Percentiles rank a stretch among this genome's conserved stretches.
phyloP scores from a whole-genome alignment of 345 rosid species.

The Physaria fendleri region DNA sequence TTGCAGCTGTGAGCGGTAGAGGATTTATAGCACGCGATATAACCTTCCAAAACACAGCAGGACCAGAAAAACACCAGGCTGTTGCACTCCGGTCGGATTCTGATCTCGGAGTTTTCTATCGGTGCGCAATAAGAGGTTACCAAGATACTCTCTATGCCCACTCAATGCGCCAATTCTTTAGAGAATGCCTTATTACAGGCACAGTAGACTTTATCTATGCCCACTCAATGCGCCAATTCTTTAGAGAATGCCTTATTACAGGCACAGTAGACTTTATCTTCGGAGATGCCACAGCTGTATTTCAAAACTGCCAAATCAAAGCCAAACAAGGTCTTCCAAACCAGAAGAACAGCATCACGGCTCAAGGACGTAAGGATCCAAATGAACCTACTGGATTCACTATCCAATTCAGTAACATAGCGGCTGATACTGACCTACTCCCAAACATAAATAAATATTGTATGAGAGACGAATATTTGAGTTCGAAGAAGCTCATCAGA shows the following conservation, averaged over 20 bases:
- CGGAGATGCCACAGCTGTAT: conserved; percentile 64
- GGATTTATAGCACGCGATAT: conserved; percentile 78
- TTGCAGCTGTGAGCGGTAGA: conserved; percentile 79
- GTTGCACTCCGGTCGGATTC: conserved; percentile 78
- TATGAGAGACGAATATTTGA: too few species aligned
- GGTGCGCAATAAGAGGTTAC: conserved; percentile 60
- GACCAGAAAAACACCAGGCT: conserved; percentile 78
- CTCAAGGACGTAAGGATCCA: conserved; percentile 74
- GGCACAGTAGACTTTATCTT: conserved; percentile 89
- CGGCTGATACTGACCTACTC: conserved; percentile 55
- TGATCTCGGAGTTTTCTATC: conserved; percentile 58
- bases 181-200: conserved; percentile 76
- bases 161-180: conserved; percentile 81
- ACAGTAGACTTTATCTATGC: conserved; percentile 85
- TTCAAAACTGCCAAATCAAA: conserved; percentile 67
- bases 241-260: conserved; percentile 64
- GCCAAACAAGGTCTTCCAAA: conserved; percentile 54
- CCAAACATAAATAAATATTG: conserved; percentile 37
- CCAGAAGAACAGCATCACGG: conserved; percentile 77
- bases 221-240: conserved; percentile 88
- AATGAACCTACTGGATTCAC: conserved; percentile 70
- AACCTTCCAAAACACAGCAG: conserved; percentile 81
- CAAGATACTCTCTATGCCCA: conserved; percentile 87
- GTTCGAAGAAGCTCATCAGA: too few species aligned
- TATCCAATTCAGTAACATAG: conserved; percentile 71